Evolutionary conservation across 106 monocot genomes (phyloP), one percentile per base, ranked within the genome.

Genomic region (Ottelia alismoides): DNA sequence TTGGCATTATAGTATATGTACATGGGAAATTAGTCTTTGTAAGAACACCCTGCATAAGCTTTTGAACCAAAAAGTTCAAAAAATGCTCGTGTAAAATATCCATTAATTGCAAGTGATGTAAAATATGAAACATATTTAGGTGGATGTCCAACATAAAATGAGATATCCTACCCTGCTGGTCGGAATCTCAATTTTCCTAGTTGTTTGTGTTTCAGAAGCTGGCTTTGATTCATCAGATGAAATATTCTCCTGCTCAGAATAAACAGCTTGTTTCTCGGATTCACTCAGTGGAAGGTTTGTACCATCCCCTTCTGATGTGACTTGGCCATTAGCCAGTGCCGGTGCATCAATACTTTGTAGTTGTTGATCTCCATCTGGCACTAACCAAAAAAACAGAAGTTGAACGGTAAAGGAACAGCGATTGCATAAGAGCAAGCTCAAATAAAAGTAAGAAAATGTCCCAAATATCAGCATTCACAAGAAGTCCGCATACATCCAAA

Each of bases 131-230:
- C n/a, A n/a, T n/a, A n/a, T n/a, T n/a, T n/a, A n/a, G n/a, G n/a
- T n/a, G n/a, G n/a, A n/a, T n/a, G n/a, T n/a, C n/a, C n/a, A n/a
- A n/a, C n/a, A n/a, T n/a, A n/a, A n/a, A n/a, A n/a, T n/a, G n/a
- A n/a, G n/a, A n/a, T n/a, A n/a, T n/a, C n/a, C 20, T 20, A 54
- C 64, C 65, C 56, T 65, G 24, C 23, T 56, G 26, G 55, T 56
- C 1, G 55, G 65, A 65, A 65, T 47, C 56, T 56, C 56, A 28
- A 65, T 65, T 48, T 56, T 65, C 9, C 65, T 25, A 26, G 65
- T 28, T 4, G 29, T 4, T 3, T 16, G 49, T 20, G 17, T 0
- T 18, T 51, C 62, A 3, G 51, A 22, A 17, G 1, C 28, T 21
- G 11, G 5, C 22, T 49, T 32, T 25, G 53, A 27, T 1, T 25